Evolutionary conservation across 1,284 basidiomycete species (phyloP).

Genomic region (Malassezia dermatis): DNA sequence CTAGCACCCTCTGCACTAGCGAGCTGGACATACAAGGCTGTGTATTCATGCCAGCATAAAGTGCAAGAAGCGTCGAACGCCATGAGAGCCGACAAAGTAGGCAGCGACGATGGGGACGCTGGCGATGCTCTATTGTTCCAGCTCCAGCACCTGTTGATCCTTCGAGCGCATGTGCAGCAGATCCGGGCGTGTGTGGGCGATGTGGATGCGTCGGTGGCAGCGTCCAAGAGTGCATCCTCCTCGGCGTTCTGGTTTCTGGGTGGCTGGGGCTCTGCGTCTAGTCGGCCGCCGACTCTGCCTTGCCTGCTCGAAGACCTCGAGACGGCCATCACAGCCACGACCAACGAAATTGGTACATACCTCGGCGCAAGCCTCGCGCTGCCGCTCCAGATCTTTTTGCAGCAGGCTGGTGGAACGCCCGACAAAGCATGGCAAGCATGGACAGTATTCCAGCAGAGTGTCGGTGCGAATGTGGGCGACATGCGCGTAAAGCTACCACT

Average conservation of each 20-base stretch:
- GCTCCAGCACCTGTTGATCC: constrained; percentile 6
- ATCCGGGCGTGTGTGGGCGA: background rate
- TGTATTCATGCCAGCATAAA: background rate
- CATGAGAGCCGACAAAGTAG: constrained; percentile 6
- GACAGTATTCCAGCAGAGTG: constrained; percentile 12
- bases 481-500: background rate
- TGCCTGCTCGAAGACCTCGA: background rate
- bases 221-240: background rate
- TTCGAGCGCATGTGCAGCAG: background rate
- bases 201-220: background rate
- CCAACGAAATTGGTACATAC: background rate
- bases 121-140: constrained; percentile 10
- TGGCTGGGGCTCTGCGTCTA: background rate
- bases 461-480: constrained; percentile 12
- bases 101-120: constrained; percentile 6
- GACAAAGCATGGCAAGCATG: constrained; percentile 5
- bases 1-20: background rate
- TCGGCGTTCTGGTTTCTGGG: background rate
- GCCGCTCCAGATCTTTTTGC: constrained; percentile 10
- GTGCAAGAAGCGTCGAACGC: background rate
- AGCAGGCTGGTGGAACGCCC: background rate
- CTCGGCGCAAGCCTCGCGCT: constrained; percentile 4
- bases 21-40: background rate
- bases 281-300: background rate
- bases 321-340: background rate